These are phyloP conservation scores for Begonia masoniana DNA, from an alignment of 306 rosid species.

Conservation along the genomic window DNA sequence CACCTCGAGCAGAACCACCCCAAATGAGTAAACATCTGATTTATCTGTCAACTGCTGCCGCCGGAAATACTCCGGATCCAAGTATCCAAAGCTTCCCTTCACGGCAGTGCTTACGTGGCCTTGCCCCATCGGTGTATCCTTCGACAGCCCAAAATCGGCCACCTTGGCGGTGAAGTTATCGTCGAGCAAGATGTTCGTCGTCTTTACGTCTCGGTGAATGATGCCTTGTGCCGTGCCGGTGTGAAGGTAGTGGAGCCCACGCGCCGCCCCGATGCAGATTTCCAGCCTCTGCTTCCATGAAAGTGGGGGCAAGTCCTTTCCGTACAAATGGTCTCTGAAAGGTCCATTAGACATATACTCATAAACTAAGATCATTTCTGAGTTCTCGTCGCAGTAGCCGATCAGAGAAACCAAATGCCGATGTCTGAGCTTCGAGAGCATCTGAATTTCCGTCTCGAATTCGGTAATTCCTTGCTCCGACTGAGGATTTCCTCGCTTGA, in stretches of 20 bases:
- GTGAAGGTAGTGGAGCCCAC: constrained; percentile 43
- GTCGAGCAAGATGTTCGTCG: constrained; percentile 33
- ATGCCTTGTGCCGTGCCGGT: constrained; percentile 41
- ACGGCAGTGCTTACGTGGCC: constrained; percentile 38
- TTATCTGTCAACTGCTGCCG: constrained; percentile 39
- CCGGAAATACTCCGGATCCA: constrained; percentile 40
- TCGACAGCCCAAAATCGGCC: constrained; percentile 34
- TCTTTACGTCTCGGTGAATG: constrained; percentile 39
- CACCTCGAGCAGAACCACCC: constrained; percentile 33
- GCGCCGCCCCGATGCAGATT: constrained; percentile 37
- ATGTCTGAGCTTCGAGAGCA: constrained; percentile 40
- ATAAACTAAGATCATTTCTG: constrained; percentile 39
- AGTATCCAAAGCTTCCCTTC: constrained; percentile 41
- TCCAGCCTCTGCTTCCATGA: constrained; percentile 39
- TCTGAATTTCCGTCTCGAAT: constrained; percentile 40
- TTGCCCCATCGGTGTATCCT: constrained; percentile 32
- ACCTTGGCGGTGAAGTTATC: constrained; percentile 40
- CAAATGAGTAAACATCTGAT: constrained; percentile 40
- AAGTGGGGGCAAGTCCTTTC: constrained; percentile 20
- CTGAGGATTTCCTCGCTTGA: constrained; percentile 36
- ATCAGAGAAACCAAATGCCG: constrained; percentile 40
- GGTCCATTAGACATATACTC: constrained; percentile 52
- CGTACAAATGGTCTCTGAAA: constrained; percentile 35
- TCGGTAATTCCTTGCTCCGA: constrained; percentile 43
- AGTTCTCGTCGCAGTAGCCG: constrained; percentile 40